These are phyloP conservation scores for Suzukiozyma palmioleophila DNA, from an alignment of 1,139 yeast genomes.

Conservation along the genomic window DNA sequence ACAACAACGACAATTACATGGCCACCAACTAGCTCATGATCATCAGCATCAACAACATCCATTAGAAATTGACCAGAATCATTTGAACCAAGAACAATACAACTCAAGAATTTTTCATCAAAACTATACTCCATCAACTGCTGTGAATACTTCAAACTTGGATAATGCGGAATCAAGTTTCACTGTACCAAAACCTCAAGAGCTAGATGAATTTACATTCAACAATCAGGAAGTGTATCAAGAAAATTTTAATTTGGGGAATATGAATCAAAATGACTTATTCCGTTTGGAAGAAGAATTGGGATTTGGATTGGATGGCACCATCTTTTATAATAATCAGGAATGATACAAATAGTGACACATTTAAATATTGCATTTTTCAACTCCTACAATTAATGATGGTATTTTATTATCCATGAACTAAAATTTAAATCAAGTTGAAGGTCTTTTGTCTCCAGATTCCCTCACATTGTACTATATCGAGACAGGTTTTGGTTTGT, in stretches of 20 bases:
- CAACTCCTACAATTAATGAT: too few species aligned
- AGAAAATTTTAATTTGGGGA: slow-evolving; percentile 7
- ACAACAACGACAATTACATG: slow-evolving; percentile 8
- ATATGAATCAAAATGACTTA: slow-evolving; percentile 7
- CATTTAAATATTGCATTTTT: background rate
- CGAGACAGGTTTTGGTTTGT: too few species aligned
- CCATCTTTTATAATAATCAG: slow-evolving; percentile 13
- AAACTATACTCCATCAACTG: slow-evolving; percentile 19
- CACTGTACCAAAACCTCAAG: slow-evolving; percentile 46
- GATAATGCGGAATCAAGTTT: slow-evolving; percentile 16
- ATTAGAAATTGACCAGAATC: slow-evolving; percentile 8
- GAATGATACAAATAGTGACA: background rate
- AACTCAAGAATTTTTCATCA: slow-evolving; percentile 6
- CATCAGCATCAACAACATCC: slow-evolving; percentile 8
- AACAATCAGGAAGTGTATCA: slow-evolving; percentile 13
- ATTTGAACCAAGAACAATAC: slow-evolving; percentile 8
- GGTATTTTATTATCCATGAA: background rate
- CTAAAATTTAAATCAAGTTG: background rate
- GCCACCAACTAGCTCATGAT: background rate
- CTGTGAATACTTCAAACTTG: slow-evolving; percentile 26
- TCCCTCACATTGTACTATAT: too few species aligned
- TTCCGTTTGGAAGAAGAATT: slow-evolving; percentile 40
- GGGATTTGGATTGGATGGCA: slow-evolving; percentile 46
- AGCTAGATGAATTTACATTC: slow-evolving; percentile 37
- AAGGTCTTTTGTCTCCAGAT: too few species aligned